These are phyloP conservation scores for Tetrastigma voinierianum DNA, from an alignment of 164 flowering plant genomes.

Conservation along the genomic window DNA sequence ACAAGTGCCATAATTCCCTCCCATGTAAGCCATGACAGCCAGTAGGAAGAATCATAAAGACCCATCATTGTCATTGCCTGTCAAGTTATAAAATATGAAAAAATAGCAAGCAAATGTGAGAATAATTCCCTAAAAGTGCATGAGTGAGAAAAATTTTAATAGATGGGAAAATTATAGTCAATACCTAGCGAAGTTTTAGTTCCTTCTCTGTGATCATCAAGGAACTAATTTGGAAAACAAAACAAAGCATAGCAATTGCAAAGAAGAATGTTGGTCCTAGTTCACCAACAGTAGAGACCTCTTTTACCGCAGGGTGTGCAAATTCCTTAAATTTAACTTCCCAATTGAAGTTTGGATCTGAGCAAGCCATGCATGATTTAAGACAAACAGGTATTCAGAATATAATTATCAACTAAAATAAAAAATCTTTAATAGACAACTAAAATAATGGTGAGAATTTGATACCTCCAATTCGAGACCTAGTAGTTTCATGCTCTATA, in stretches of 20 bases:
- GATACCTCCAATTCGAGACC: no score
- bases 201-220: slow-evolving; percentile 84
- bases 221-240: slow-evolving; percentile 82
- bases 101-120: not conserved
- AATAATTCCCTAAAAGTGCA: not conserved
- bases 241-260: slow-evolving; percentile 87
- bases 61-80: slow-evolving; percentile 98
- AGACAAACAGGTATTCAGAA: no score
- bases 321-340: slow-evolving; percentile 75
- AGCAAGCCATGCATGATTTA: no score
- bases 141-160: not conserved
- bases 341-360: slow-evolving; percentile 90
- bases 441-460: no score
- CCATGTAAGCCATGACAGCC: slow-evolving; percentile 97
- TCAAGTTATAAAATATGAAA: not conserved
- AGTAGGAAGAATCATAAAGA: slow-evolving; percentile 90
- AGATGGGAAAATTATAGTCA: not conserved
- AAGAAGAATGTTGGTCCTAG: slow-evolving; percentile 84
- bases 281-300: slow-evolving; percentile 32
- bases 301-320: slow-evolving; percentile 55
- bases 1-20: slow-evolving; percentile 61
- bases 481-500: slow-evolving; percentile 93
- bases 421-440: not conserved
- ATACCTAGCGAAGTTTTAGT: slow-evolving; percentile 96
- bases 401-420: not conserved